These are phyloP conservation scores for Trichoderma hamatum DNA, from an alignment of 2,329 filamentous ascomycete species.

Conservation along the genomic window DNA sequence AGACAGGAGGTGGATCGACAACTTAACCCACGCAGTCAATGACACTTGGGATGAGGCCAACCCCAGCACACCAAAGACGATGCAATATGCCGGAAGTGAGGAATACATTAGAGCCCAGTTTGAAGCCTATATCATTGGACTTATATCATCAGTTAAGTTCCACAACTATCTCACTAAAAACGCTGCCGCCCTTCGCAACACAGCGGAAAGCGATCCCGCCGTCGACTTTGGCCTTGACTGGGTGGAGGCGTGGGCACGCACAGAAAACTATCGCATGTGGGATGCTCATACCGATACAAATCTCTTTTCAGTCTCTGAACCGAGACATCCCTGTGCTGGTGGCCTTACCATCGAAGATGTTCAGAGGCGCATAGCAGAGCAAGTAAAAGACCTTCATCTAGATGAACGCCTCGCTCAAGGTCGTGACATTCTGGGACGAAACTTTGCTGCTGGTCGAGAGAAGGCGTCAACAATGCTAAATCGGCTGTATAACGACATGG, in stretches of 20 bases:
- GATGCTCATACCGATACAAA: constrained; percentile 78
- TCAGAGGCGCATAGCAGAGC: constrained; percentile 83
- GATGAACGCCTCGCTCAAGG: constrained; percentile 87
- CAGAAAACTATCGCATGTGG: constrained; percentile 92
- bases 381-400: constrained; percentile 90
- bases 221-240: constrained; percentile 83
- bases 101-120: constrained; percentile 98
- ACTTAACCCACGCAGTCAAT: constrained; percentile 87
- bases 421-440: constrained; percentile 82
- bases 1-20: constrained; percentile 95
- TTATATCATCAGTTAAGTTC: constrained; percentile 89
- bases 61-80: constrained; percentile 85
- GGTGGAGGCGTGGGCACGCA: constrained; percentile 82
- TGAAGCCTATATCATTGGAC: constrained; percentile 89
- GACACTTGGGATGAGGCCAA: constrained; percentile 96
- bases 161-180: constrained; percentile 71
- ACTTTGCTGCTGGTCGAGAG: constrained; percentile 83
- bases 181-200: constrained; percentile 62
- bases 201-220: constrained; percentile 81
- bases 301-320: constrained; percentile 92
- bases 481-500: constrained; percentile 88
- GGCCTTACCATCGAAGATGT: constrained; percentile 93
- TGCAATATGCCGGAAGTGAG: constrained; percentile 93
- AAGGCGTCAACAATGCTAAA: constrained; percentile 87
- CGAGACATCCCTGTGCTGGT: constrained; percentile 89